Percentiles rank a stretch among this genome's conserved stretches.
phyloP scores from a whole-genome alignment of 2,329 filamentous ascomycete species.

The Paecilomyces fulvus region DNA sequence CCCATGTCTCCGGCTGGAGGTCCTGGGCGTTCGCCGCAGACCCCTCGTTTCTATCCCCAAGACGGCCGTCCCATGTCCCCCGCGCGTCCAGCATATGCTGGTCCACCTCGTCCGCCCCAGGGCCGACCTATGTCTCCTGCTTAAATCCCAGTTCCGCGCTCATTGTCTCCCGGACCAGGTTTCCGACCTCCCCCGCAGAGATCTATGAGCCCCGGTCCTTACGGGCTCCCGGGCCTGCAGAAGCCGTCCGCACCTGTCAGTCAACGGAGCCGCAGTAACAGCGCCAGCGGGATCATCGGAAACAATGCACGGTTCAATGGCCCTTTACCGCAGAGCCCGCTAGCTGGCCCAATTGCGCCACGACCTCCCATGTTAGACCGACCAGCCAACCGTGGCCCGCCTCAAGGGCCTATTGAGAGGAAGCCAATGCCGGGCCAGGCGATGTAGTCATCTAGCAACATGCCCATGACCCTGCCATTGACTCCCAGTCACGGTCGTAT shows the following conservation, averaged over 20 bases:
- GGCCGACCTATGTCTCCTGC: conserved; percentile 23
- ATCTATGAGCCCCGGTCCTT: conserved; percentile 36
- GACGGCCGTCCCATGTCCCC: conserved; percentile 24
- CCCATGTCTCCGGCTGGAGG: conserved; percentile 38
- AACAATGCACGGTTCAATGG: conserved; percentile 10
- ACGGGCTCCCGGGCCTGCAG: conserved; percentile 33
- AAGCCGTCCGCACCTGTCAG: conserved; percentile 30
- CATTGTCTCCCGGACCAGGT: conserved; percentile 25
- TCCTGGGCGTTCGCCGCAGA: conserved; percentile 8
- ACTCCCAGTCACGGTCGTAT: not conserved
- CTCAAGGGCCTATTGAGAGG: conserved; percentile 40
- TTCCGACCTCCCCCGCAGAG: conserved; percentile 16
- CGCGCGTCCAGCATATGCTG: conserved; percentile 18
- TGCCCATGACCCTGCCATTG: not conserved
- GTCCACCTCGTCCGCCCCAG: conserved; percentile 16
- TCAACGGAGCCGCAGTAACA: conserved; percentile 37
- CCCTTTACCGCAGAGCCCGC: conserved; percentile 18
- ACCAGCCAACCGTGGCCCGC: conserved; percentile 23
- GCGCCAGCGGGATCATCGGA: conserved; percentile 26
- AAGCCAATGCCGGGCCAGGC: conserved; percentile 53
- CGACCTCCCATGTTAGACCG: conserved; percentile 39
- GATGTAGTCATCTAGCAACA: conserved; percentile 2
- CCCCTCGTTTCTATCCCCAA: conserved; percentile 13
- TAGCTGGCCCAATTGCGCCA: conserved; percentile 14
- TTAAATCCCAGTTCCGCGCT: conserved; percentile 25